Conservation (phyloP, 2,329 filamentous ascomycete genomes). For the Fusarium xyrophilum region DNA sequence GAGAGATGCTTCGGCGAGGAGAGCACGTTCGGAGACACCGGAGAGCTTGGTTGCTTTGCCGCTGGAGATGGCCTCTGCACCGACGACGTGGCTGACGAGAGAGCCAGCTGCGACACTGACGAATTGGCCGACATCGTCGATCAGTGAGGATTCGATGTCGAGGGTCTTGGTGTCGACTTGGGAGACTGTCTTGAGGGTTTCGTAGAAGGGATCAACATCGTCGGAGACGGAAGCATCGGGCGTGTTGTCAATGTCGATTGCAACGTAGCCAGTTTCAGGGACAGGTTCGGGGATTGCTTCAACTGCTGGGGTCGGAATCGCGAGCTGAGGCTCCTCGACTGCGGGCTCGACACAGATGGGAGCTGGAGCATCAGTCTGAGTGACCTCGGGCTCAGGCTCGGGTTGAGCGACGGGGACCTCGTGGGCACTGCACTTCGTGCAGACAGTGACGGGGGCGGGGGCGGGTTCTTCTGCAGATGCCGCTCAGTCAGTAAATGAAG, state of each 20-base stretch:
- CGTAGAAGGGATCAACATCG: neutral
- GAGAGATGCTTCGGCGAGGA: slow-evolving; percentile 13
- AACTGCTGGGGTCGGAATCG: neutral
- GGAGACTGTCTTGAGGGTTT: neutral
- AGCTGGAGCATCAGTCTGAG: too few species aligned
- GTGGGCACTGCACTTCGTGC: neutral
- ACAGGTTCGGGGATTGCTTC: neutral
- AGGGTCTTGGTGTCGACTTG: neutral
- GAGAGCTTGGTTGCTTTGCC: neutral
- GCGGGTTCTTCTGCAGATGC: accelerated
- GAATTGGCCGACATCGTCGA: neutral
- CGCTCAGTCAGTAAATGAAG: accelerated
- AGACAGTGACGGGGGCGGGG: neutral
- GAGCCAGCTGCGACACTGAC: neutral
- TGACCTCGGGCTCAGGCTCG: neutral
- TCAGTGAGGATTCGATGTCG: neutral
- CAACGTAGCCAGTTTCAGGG: neutral
- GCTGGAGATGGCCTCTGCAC: neutral
- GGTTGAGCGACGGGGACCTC: neutral
- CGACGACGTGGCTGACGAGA: neutral
- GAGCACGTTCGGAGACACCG: neutral
- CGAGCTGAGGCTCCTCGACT: neutral
- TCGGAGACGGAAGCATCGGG: neutral
- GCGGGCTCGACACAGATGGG: neutral
- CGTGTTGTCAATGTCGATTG: neutral